Evolutionary conservation across 2,329 filamentous ascomycete species (phyloP).

Genomic region (Metarhizium guizhouense): DNA sequence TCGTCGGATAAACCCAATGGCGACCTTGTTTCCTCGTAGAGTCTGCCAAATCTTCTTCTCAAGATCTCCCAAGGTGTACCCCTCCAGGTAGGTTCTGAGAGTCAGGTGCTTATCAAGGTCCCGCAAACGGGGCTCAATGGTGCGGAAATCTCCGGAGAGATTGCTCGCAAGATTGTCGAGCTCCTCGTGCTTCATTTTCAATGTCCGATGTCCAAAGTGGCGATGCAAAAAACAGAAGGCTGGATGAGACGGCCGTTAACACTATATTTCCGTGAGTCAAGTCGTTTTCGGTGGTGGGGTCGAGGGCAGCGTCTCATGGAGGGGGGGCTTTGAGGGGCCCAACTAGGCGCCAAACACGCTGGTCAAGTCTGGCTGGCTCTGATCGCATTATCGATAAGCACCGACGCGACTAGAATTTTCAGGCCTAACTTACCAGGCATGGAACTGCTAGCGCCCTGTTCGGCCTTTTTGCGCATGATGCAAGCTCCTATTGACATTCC

Average conservation of each 20-base stretch:
- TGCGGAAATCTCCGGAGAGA: conserved; percentile 66
- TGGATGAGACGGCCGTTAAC: neutral
- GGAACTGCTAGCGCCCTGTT: conserved; percentile 1
- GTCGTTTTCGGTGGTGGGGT: conserved; percentile 15
- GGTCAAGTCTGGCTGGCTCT: too few relatives aligned
- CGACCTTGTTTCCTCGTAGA: conserved; percentile 76
- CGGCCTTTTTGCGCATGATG: conserved; percentile 7
- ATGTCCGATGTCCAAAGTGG: neutral
- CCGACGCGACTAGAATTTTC: neutral
- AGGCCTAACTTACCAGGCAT: conserved; percentile 19
- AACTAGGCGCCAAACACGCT: too few relatives aligned
- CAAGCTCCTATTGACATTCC: neutral
- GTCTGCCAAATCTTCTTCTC: conserved; percentile 80
- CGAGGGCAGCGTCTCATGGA: conserved; percentile 9
- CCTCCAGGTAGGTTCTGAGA: conserved; percentile 76
- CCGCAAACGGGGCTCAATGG: conserved; percentile 63
- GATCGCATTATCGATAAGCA: conserved; percentile 15
- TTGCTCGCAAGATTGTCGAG: conserved; percentile 41
- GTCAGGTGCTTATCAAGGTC: conserved; percentile 82
- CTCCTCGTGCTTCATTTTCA: conserved; percentile 48
- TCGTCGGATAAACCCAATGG: conserved; percentile 71
- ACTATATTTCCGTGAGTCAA: conserved; percentile 12
- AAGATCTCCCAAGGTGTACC: conserved; percentile 66
- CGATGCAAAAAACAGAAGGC: neutral
- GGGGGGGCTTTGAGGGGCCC: conserved; percentile 10